Percentiles rank a stretch among this genome's conserved stretches.
These are phyloP conservation scores for Terfezia claveryi DNA, from an alignment of 495 filamentous ascomycete species.

Conservation along the genomic window DNA sequence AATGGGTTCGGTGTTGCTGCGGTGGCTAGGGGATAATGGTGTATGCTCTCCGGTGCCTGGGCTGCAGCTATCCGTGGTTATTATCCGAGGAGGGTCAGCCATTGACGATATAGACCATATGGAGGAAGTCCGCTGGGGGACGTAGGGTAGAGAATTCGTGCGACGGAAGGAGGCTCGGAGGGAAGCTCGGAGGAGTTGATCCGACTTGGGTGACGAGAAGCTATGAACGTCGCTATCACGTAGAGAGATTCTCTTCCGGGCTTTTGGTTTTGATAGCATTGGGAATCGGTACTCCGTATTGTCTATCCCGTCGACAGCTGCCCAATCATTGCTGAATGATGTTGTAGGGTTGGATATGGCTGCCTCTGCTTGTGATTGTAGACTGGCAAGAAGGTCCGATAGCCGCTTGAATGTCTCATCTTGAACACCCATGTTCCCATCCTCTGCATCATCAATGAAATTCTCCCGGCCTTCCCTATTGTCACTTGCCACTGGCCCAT, in stretches of 20 bases:
- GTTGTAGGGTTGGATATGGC: conserved; percentile 12
- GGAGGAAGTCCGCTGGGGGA: too few relatives aligned
- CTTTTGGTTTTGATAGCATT: not conserved
- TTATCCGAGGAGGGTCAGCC: not conserved
- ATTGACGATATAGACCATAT: not conserved
- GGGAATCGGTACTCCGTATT: not conserved
- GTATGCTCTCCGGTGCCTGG: not conserved
- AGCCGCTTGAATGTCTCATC: conserved; percentile 16
- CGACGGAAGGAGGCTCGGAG: not conserved
- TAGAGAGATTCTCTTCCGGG: not conserved
- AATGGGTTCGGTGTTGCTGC: not conserved
- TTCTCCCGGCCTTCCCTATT: conserved; percentile 1
- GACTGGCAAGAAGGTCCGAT: conserved; percentile 14
- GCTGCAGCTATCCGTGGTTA: not conserved
- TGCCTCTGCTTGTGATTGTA: conserved; percentile 17
- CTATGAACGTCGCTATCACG: not conserved
- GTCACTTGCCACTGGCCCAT: conserved; percentile 3
- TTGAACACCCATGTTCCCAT: conserved; percentile 8
- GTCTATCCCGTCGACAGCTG: not conserved
- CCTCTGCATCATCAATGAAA: conserved; percentile 1
- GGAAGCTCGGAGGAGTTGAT: not conserved
- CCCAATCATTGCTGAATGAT: not conserved
- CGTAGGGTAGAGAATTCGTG: not conserved
- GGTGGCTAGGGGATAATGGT: not conserved
- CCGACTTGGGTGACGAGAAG: not conserved